Evolutionary conservation across 306 rosid species (phyloP).

Genomic region (Bauhinia variegata): DNA sequence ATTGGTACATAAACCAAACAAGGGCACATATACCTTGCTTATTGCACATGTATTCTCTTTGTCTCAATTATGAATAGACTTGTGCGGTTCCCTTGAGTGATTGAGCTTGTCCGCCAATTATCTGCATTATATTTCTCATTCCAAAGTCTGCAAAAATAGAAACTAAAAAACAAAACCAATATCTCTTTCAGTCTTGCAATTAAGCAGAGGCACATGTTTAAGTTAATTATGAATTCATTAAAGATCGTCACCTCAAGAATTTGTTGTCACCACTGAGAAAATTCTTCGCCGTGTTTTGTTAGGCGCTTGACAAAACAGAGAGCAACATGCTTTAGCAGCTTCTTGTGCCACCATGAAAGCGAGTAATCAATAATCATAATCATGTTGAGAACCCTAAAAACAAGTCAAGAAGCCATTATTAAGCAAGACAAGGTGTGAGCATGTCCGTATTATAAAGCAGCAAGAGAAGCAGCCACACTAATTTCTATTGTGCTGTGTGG

Average conservation of each 20-base stretch:
- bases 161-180: no score
- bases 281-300: no score
- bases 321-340: neutral
- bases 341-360: conserved; percentile 11
- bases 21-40: conserved; percentile 42
- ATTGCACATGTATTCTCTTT: conserved; percentile 20
- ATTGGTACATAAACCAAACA: conserved; percentile 29
- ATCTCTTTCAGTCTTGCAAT: no score
- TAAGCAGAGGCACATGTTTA: no score
- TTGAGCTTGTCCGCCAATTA: conserved; percentile 25
- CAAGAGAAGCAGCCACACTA: neutral
- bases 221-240: no score
- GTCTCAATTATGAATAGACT: conserved; percentile 20
- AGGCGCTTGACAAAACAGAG: neutral
- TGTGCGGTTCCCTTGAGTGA: conserved; percentile 32
- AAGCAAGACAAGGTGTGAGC: conserved; percentile 33
- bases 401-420: conserved; percentile 32
- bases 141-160: no score
- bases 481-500: conserved; percentile 30
- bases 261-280: no score
- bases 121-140: conserved; percentile 24
- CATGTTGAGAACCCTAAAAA: conserved; percentile 27
- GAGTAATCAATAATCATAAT: no score
- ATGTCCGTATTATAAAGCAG: conserved; percentile 35
- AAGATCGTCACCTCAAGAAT: no score